Percentiles rank a stretch among this genome's conserved stretches.
phyloP scores from a whole-genome alignment of 2,329 filamentous ascomycete genomes.

The Ceratocystis lukuohia region DNA sequence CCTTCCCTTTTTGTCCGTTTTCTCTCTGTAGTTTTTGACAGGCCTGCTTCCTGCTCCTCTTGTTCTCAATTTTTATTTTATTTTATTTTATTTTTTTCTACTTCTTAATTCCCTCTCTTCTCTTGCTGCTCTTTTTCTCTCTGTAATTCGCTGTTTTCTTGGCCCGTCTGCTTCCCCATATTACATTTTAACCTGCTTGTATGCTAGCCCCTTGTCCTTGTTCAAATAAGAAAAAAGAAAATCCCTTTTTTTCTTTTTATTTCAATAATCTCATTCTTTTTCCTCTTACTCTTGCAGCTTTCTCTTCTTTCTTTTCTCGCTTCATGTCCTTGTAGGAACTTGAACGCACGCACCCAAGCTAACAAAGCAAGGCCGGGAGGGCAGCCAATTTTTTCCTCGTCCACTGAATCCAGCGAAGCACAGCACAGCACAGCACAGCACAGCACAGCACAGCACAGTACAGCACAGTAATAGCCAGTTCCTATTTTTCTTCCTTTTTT shows the following conservation, averaged over 20 bases:
- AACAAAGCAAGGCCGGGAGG: background rate
- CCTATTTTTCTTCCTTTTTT: background rate
- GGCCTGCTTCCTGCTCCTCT: background rate
- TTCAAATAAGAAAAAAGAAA: no score
- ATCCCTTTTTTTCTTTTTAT: no score
- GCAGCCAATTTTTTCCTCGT: background rate
- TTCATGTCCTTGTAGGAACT: background rate
- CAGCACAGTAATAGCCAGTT: background rate
- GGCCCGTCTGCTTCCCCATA: background rate
- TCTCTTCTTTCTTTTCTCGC: background rate
- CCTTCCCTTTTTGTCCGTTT: constrained; percentile 9
- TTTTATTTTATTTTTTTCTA: background rate
- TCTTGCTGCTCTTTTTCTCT: background rate
- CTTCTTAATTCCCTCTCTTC: background rate
- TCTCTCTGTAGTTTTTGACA: background rate
- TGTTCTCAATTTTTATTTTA: background rate
- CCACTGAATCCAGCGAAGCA: background rate
- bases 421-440: no score
- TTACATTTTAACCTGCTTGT: no score
- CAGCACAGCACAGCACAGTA: no score
- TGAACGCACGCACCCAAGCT: background rate
- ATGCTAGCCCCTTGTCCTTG: background rate
- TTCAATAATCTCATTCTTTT: background rate
- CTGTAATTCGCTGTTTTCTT: background rate
- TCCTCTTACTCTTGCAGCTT: background rate